A percentile compares a stretch with the other conserved stretches of the same genome.
Evolutionary conservation across 179 eudicot genomes (phyloP).

Genomic region (Amaranthus tricolor): DNA sequence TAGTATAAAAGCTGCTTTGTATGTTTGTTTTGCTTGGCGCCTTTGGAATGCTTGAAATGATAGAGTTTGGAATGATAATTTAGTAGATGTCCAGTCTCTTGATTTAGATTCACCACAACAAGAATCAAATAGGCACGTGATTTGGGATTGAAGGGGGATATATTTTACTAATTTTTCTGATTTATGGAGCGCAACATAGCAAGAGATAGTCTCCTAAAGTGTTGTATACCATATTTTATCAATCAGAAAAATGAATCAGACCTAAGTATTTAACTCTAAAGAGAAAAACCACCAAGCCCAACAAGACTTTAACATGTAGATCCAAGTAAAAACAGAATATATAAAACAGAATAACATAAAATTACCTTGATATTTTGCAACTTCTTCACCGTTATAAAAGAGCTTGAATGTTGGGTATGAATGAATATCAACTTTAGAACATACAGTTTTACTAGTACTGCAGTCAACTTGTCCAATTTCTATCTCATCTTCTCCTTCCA

Average conservation of each 20-base stretch:
- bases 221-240: neutral
- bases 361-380: slow-evolving; percentile 74
- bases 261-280: neutral
- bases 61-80: too few relatives aligned
- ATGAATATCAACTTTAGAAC: slow-evolving; percentile 80
- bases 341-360: slow-evolving; percentile 8
- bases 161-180: too few relatives aligned
- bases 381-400: slow-evolving; percentile 94
- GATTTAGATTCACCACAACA: too few relatives aligned
- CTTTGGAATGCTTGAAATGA: too few relatives aligned
- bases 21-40: too few relatives aligned
- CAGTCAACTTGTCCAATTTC: slow-evolving; percentile 94
- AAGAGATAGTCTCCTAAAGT: neutral
- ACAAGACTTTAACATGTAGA: neutral
- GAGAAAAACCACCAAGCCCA: neutral
- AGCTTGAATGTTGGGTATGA: slow-evolving; percentile 95
- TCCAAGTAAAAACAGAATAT: neutral
- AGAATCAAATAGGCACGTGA: too few relatives aligned
- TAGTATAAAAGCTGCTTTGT: too few relatives aligned
- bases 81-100: too few relatives aligned
- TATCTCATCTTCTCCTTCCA: slow-evolving; percentile 95
- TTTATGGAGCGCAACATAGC: neutral
- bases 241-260: neutral
- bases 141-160: too few relatives aligned
- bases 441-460: slow-evolving; percentile 59